Base-by-base conservation (phyloP, 805 yeast genomes). In the Wickerhamomyces hampshirensis region DNA sequence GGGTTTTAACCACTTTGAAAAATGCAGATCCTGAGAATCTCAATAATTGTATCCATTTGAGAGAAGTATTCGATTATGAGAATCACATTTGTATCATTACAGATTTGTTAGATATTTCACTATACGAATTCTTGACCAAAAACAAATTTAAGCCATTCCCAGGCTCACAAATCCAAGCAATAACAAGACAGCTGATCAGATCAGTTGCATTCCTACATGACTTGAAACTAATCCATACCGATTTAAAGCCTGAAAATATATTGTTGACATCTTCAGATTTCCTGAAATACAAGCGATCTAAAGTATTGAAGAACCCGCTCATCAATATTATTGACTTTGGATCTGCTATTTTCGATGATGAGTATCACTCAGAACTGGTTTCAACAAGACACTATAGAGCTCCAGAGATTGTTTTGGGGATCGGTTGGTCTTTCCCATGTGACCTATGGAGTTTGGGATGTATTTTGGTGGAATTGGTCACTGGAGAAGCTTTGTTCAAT, bases 381-480 rank as follows among this genome's bases (percentile, higher is more conserved):
- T 85, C 96, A 6, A 93, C 99, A 2, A 71, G 99, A 33, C 98
- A 93, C 60, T 93, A 93, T 59, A 68, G 98, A 36, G 98, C 98
- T 0, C 98, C 98, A 0, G 98, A 93, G 58, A 88, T 93, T 44
- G 87, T 91, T 2, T 63, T 93, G 21, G 96, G 96, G 2, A 71
- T 76, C n/a, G 96, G 97, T 14, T 93, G 98, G 98, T 84, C 96
- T 6, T 88, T 74, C 50, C 95, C 97, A 1, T 91, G 98, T 59
- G 99, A 93, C 58, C 67, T 91, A 65, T 93, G 99, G 99, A 85
- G 96, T 1, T 70, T 93, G 30, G 99, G 96, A 1, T 91, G 98
- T 59, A 86, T 93, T 12, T 63, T 93, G 24, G 89, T 87, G 8
- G 99, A 93, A 62, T 63, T 93, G 33, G 80, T 85, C 26, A 86